Percentiles rank a stretch among this genome's conserved stretches.
These are phyloP conservation scores for Aquilaria malaccensis DNA, from an alignment of 345 rosid species.

Conservation along the genomic window DNA sequence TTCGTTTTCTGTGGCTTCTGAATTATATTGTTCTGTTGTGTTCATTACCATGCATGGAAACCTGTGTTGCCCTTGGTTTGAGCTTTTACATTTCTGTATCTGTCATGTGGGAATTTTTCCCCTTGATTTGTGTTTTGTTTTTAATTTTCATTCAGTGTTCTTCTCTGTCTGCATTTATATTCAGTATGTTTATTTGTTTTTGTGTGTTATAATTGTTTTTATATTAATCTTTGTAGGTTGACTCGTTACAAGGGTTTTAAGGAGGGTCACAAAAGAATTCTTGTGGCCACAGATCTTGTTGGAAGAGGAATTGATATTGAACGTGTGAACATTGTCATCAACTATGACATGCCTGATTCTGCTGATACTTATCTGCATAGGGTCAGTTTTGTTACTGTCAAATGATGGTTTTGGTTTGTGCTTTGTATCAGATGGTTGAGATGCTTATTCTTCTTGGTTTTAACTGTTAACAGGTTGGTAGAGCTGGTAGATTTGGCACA, in stretches of 20 bases:
- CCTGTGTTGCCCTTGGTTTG: background rate
- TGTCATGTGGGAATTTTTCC: background rate
- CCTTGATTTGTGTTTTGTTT: background rate
- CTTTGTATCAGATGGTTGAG: background rate
- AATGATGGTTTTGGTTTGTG: background rate
- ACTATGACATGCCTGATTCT: constrained; percentile 99
- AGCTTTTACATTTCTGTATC: background rate
- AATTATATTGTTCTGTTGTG: no score
- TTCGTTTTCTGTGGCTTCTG: no score
- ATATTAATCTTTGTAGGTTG: constrained; percentile 37
- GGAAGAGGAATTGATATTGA: constrained; percentile 98
- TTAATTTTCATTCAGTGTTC: background rate
- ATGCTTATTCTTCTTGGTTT: background rate
- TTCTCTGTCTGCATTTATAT: background rate
- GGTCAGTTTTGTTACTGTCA: constrained; percentile 26
- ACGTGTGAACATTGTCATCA: constrained; percentile 94
- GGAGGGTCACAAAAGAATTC: constrained; percentile 98
- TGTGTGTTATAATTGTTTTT: background rate
- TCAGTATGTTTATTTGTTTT: background rate
- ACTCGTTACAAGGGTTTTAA: constrained; percentile 96
- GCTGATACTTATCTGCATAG: constrained; percentile 98
- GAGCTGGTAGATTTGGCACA: constrained; percentile 99
- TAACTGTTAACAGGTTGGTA: constrained; percentile 57
- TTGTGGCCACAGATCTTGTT: constrained; percentile 94
- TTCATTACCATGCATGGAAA: no score